These are phyloP conservation scores for Gossypium anomalum DNA, from an alignment of 345 rosid genomes.

Conservation along the genomic window DNA sequence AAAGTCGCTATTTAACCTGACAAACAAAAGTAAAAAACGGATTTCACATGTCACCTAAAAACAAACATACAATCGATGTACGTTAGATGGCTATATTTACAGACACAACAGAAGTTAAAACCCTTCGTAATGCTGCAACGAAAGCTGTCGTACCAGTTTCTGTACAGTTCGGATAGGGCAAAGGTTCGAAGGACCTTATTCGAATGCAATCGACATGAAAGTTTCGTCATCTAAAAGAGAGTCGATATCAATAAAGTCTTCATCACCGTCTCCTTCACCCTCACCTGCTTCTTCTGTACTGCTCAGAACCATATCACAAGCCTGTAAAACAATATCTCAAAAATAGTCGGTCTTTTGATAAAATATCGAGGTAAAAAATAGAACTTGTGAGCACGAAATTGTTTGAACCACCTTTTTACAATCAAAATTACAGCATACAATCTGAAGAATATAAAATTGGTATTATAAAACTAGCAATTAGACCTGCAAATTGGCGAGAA, in stretches of 20 bases:
- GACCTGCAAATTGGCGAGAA: no score
- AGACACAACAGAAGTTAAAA: conserved; percentile 13
- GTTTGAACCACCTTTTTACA: background rate
- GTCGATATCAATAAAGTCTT: conserved; percentile 50
- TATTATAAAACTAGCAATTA: background rate
- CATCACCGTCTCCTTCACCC: conserved; percentile 33
- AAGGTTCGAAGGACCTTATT: conserved; percentile 22
- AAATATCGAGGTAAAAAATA: background rate
- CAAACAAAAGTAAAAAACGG: background rate
- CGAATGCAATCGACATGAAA: conserved; percentile 66
- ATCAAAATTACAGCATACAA: background rate
- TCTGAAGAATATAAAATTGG: background rate
- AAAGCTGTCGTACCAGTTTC: background rate
- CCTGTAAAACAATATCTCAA: conserved; percentile 24
- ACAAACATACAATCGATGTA: background rate
- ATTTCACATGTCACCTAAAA: background rate
- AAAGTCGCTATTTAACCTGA: background rate
- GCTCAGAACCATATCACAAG: conserved; percentile 32
- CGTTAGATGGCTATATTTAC: conserved; percentile 19
- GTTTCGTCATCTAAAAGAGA: conserved; percentile 65
- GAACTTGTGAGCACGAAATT: background rate
- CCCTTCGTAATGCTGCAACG: conserved; percentile 16
- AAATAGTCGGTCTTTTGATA: background rate
- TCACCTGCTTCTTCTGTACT: conserved; percentile 29
- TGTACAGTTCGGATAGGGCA: conserved; percentile 20